Evolutionary conservation across 306 rosid species (phyloP).

Genomic region (Luffa acutangula): DNA sequence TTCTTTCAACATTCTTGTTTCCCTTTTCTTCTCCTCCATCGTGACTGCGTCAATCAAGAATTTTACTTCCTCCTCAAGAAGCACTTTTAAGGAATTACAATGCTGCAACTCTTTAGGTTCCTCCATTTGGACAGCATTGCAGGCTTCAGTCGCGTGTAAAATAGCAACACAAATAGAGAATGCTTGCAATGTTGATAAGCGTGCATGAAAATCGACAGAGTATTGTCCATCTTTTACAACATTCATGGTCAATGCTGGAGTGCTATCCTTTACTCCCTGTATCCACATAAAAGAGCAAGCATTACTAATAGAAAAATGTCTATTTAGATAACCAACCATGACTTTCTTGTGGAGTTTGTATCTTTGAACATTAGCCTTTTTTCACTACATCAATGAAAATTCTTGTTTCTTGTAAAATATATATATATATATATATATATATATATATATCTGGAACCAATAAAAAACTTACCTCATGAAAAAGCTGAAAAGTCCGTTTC

Average conservation of each 20-base stretch:
- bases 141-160: slow-evolving; percentile 58
- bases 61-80: slow-evolving; percentile 57
- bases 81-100: slow-evolving; percentile 55
- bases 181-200: slow-evolving; percentile 72
- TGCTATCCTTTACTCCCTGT: slow-evolving; percentile 66
- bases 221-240: slow-evolving; percentile 63
- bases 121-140: slow-evolving; percentile 15
- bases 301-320: background rate
- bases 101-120: slow-evolving; percentile 35
- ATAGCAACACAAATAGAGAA: slow-evolving; percentile 80
- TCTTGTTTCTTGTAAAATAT: too few relatives aligned
- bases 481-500: slow-evolving; percentile 53
- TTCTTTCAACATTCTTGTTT: slow-evolving; percentile 38
- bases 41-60: slow-evolving; percentile 46
- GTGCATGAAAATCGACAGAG: slow-evolving; percentile 83
- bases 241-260: slow-evolving; percentile 64
- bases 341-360: too few relatives aligned
- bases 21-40: slow-evolving; percentile 35
- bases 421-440: too few relatives aligned
- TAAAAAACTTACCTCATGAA: slow-evolving; percentile 56
- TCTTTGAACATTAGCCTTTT: too few relatives aligned
- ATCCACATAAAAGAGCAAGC: slow-evolving; percentile 11
- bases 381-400: too few relatives aligned
- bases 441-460: background rate
- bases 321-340: background rate